Evolutionary conservation across 345 rosid species (phyloP).

Genomic region (Syzygium grande): DNA sequence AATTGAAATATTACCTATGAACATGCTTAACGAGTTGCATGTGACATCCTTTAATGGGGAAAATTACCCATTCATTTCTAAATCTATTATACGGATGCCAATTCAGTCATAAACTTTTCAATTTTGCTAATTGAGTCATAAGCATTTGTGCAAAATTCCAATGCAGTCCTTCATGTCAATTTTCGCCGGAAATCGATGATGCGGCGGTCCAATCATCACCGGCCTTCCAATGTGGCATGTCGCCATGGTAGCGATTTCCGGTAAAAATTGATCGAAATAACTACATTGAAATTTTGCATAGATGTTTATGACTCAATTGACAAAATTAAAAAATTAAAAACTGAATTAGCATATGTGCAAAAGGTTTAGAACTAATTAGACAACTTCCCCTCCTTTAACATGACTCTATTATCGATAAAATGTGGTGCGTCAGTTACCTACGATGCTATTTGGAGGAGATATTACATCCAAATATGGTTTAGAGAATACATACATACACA

Average conservation of each 20-base stretch:
- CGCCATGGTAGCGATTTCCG: fast-evolving
- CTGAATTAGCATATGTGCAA: background rate
- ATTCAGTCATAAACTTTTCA: background rate
- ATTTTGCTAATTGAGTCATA: background rate
- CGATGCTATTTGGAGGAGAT: background rate
- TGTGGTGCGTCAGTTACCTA: background rate
- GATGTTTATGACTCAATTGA: background rate
- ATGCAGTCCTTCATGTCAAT: background rate
- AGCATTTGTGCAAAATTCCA: background rate
- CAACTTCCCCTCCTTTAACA: background rate
- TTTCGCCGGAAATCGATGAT: background rate
- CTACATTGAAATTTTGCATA: background rate
- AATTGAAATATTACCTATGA: background rate
- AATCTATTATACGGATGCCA: background rate
- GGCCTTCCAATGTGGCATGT: fast-evolving
- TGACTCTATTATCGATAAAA: background rate
- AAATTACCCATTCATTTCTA: background rate
- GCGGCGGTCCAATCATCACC: fast-evolving
- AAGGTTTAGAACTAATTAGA: background rate
- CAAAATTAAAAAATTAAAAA: background rate
- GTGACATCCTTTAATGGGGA: background rate
- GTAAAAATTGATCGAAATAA: background rate
- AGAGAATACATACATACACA: background rate
- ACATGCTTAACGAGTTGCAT: background rate
- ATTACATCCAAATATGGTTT: background rate